phyloP scores from a whole-genome alignment of 331 rosid species.

The Malus hybrid region DNA sequence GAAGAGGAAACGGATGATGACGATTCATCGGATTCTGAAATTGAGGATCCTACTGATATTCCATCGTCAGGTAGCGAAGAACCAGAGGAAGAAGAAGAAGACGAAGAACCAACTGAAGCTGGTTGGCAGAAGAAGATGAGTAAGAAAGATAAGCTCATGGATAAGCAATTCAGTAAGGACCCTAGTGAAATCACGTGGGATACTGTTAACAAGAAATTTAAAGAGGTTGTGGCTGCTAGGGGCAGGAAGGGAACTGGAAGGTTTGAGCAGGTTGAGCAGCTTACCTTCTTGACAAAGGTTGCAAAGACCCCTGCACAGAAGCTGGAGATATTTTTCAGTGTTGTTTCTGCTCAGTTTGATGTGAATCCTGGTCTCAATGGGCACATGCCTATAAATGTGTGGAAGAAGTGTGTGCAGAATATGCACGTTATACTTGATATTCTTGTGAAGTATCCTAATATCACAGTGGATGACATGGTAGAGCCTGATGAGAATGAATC shows the following conservation, averaged over 20 bases:
- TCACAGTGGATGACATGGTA: constrained; percentile 70
- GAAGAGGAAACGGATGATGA: constrained; percentile 15
- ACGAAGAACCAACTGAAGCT: constrained; percentile 8
- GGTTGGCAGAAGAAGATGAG: constrained; percentile 42
- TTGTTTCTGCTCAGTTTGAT: constrained; percentile 93
- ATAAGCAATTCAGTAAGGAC: constrained; percentile 71
- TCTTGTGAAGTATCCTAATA: constrained; percentile 65
- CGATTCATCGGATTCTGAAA: constrained; percentile 4
- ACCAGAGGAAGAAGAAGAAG: not conserved
- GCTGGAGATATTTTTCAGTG: constrained; percentile 85
- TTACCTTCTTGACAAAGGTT: constrained; percentile 86
- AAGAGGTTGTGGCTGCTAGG: constrained; percentile 87
- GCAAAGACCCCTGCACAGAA: constrained; percentile 99
- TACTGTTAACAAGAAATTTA: constrained; percentile 80
- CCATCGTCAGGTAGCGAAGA: constrained; percentile 1
- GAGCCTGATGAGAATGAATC: constrained; percentile 91
- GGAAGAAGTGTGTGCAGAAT: constrained; percentile 69
- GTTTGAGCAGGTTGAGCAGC: constrained; percentile 96
- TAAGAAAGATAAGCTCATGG: constrained; percentile 76
- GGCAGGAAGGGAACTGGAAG: constrained; percentile 55
- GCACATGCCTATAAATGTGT: constrained; percentile 27
- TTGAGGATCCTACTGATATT: constrained; percentile 11
- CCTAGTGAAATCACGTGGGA: constrained; percentile 98
- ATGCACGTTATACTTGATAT: constrained; percentile 81
- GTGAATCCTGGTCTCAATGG: constrained; percentile 49